A percentile compares a stretch with the other conserved stretches of the same genome.
These are phyloP conservation scores for Pouteria glomerata DNA, from an alignment of 148 eudicot species.

Conservation along the genomic window DNA sequence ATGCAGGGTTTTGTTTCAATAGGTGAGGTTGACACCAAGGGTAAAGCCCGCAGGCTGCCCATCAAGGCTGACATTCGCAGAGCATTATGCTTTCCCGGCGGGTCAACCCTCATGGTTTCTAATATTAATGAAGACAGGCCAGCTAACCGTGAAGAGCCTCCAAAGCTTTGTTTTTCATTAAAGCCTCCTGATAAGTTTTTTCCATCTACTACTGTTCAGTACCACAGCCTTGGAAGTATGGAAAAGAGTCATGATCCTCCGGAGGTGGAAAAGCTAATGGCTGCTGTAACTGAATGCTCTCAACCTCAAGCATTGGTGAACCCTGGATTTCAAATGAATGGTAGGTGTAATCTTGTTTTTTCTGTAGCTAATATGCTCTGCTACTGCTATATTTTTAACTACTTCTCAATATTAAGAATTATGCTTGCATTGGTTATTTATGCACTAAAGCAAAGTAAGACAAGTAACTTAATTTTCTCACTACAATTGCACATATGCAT, in stretches of 20 bases:
- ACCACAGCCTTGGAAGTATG: slow-evolving; percentile 24
- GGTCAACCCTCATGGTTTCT: slow-evolving; percentile 76
- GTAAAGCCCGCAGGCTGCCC: slow-evolving; percentile 69
- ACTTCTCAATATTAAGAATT: background rate
- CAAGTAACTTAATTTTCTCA: background rate
- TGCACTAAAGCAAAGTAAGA: background rate
- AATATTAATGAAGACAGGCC: slow-evolving; percentile 40
- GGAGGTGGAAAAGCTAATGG: slow-evolving; percentile 19
- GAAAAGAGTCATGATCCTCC: slow-evolving; percentile 18
- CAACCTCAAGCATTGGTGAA: slow-evolving; percentile 30
- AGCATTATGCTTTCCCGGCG: slow-evolving; percentile 89
- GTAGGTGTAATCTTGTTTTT: slow-evolving; percentile 14
- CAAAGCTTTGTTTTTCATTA: slow-evolving; percentile 20
- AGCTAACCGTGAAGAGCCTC: slow-evolving; percentile 15
- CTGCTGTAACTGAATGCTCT: slow-evolving; percentile 20
- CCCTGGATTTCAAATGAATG: slow-evolving; percentile 13
- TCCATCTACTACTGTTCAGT: slow-evolving; percentile 18
- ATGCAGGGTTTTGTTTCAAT: slow-evolving; percentile 71
- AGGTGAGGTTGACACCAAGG: slow-evolving; percentile 73
- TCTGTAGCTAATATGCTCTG: background rate
- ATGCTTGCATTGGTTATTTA: background rate
- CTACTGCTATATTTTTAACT: background rate
- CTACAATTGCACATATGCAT: background rate
- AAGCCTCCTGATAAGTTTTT: slow-evolving; percentile 23
- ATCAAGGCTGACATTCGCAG: slow-evolving; percentile 69